Base-by-base conservation (phyloP, 176 grass and related monocot genomes). In the Secale cereale region DNA sequence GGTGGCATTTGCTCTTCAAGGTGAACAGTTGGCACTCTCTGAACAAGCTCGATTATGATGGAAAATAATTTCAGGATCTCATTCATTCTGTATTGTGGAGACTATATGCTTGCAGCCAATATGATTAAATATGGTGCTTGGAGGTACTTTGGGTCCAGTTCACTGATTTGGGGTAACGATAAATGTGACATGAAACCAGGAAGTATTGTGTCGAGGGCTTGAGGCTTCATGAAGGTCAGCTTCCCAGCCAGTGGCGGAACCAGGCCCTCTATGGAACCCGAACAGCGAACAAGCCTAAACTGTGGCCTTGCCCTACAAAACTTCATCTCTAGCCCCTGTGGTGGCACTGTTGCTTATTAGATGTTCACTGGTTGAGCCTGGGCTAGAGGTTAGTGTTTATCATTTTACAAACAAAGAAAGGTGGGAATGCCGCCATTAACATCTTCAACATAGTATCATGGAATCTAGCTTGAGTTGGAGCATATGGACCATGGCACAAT, bases 61-160 rank as follows among this genome's bases (percentile, higher is more conserved):
- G 31, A 83, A 79, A 32, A 79, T 73, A 20, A 63, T 57, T 57
- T 84, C 52, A 62, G 48, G 57, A 69, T n/a, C 63, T 50, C 26
- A 77, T 73, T 74, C 9, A 22, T 19, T 62, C 15, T 60, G 22
- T 40, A 65, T 80, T 80, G 10, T 59, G 17, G 33, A 30, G 12
- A 84, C 40, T 54, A 28, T 32, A 78, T 11, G 19, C 33, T 77
- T 22, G 14, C 8, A 43, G 16, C 20, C 4, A 31, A 85, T 57
- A 31, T 28, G 4, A 26, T 70, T 71, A 27, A 39, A 26, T 39
- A 56, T 69, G 31, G n/a, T 65, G 6, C 1, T 39, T 28, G 59
- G 57, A 79, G 33, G 52, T 23, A 6, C 48, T 36, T 17, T 70
- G 22, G 22, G 0, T 57, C 19, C 5, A 70, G 8, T 70, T 45